A percentile compares a stretch with the other conserved stretches of the same genome.
These are phyloP conservation scores for Aspergillus flavus DNA, from an alignment of 2,329 filamentous ascomycete genomes.

Conservation along the genomic window DNA sequence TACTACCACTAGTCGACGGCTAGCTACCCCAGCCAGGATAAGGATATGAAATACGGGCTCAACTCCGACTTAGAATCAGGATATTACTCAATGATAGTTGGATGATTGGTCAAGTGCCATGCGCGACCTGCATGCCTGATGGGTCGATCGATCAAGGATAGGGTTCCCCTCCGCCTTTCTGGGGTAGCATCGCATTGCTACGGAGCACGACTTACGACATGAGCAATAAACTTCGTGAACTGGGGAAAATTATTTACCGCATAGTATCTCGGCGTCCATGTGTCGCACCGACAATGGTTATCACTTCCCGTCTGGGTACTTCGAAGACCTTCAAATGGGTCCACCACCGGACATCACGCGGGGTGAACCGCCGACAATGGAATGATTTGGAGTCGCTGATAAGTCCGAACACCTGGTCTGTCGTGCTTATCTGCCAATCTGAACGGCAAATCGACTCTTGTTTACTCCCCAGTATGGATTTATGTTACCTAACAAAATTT, in stretches of 20 bases:
- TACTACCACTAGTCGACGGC: neutral
- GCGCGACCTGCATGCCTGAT: conserved; percentile 1
- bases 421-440: conserved; percentile 21
- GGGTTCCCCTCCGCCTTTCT: conserved; percentile 12
- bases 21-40: neutral
- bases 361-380: conserved; percentile 6
- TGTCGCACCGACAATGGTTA: neutral
- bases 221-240: conserved; percentile 1
- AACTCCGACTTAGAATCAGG: neutral
- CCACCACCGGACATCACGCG: neutral
- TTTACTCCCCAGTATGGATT: conserved; percentile 7
- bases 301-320: neutral
- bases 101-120: conserved; percentile 6
- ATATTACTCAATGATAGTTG: neutral
- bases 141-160: conserved; percentile 4
- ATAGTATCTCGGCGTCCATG: neutral
- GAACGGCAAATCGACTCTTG: neutral
- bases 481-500: conserved; percentile 26
- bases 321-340: neutral
- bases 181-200: conserved; percentile 15
- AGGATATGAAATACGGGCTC: neutral
- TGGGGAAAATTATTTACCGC: neutral
- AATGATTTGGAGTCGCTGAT: neutral
- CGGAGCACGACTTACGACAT: neutral
- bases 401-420: conserved; percentile 3